Evolutionary conservation across 1,284 basidiomycete genomes (phyloP).

Genomic region (Sanguinoderma infundibulare): DNA sequence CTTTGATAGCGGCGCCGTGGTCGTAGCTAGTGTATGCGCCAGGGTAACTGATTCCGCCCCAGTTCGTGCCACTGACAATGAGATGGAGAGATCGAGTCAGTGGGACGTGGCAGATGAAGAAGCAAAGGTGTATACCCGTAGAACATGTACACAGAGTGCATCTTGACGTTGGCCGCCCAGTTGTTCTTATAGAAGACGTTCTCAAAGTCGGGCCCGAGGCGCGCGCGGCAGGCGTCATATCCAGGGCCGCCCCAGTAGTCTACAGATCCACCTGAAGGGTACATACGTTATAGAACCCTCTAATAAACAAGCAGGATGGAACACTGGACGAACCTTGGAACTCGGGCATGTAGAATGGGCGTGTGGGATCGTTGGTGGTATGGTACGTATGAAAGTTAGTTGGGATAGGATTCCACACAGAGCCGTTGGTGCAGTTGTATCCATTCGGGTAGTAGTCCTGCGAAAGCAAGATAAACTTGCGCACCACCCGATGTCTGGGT

Average conservation of each 20-base stretch:
- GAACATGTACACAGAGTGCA: conserved; percentile 82
- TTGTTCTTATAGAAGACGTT: conserved; percentile 76
- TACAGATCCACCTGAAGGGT: conserved; percentile 66
- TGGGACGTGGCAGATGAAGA: no score
- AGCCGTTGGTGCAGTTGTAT: conserved; percentile 73
- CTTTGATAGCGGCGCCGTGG: conserved; percentile 69
- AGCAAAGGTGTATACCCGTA: conserved; percentile 56
- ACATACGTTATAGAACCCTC: no score
- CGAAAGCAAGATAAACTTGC: neutral
- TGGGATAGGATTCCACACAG: conserved; percentile 58
- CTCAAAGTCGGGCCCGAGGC: conserved; percentile 74
- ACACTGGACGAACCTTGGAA: conserved; percentile 41
- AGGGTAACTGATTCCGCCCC: conserved; percentile 72
- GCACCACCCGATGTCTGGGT: neutral
- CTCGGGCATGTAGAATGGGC: conserved; percentile 70
- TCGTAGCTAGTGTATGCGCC: conserved; percentile 53
- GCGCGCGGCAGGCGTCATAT: conserved; percentile 51
- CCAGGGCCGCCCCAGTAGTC: conserved; percentile 78
- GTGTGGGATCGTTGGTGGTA: conserved; percentile 53
- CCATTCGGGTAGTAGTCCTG: conserved; percentile 73
- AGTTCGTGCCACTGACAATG: conserved; percentile 71
- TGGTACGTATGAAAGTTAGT: conserved; percentile 66
- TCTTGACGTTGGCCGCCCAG: conserved; percentile 77
- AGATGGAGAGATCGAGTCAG: no score
- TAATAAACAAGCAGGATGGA: neutral